Evolutionary conservation across 306 rosid genomes (phyloP).

Genomic region (Casuarina cunninghamiana): DNA sequence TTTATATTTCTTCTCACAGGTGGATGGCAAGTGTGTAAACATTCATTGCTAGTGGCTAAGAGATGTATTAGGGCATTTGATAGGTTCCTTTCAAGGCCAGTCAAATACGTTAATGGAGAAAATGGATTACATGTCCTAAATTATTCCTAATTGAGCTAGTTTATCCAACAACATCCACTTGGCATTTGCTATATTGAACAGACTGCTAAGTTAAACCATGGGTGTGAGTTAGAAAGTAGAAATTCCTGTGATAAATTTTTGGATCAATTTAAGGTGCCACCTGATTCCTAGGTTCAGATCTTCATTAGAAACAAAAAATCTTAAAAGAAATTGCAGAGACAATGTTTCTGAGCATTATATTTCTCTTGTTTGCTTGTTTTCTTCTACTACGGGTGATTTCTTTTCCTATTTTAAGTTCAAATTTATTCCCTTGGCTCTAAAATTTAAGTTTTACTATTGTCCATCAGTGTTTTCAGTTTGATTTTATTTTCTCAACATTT

Average conservation of each 20-base stretch:
- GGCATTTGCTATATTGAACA: background rate
- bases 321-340: background rate
- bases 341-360: background rate
- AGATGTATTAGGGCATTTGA: background rate
- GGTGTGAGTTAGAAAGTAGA: background rate
- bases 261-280: background rate
- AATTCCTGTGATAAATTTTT: background rate
- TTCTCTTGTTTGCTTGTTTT: background rate
- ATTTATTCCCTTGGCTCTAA: background rate
- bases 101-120: background rate
- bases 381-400: background rate
- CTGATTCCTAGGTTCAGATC: background rate
- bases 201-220: no score
- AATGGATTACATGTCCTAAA: background rate
- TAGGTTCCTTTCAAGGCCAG: background rate
- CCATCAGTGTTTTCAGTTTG: background rate
- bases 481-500: background rate
- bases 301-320: background rate
- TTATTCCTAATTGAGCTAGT: background rate
- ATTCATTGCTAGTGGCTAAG: background rate
- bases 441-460: background rate
- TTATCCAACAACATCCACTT: background rate
- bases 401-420: background rate
- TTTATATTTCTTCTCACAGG: background rate
- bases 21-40: background rate